phyloP scores from a whole-genome alignment of 208 protist genomes.

The Porcisia hertigi region DNA sequence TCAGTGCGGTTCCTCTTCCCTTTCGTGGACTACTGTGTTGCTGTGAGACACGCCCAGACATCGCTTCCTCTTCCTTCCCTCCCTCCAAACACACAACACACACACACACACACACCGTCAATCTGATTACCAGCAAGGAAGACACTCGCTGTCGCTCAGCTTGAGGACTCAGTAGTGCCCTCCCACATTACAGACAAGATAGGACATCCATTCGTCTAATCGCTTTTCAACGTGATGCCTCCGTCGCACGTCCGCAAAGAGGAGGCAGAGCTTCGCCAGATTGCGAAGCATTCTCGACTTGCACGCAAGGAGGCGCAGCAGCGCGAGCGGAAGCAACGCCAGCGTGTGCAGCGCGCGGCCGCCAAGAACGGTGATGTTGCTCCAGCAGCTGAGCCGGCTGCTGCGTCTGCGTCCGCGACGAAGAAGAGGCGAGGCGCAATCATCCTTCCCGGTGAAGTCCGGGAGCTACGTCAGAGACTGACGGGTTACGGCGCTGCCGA shows the following conservation, averaged over 20 bases:
- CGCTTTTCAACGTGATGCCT: conserved; percentile 30
- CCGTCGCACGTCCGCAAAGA: conserved; percentile 78
- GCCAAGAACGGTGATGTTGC: conserved; percentile 20
- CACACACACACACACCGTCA: not conserved
- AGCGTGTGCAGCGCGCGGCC: conserved; percentile 21
- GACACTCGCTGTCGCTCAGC: not conserved
- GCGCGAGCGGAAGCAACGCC: conserved; percentile 46
- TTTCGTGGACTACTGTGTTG: not conserved
- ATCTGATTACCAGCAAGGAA: not conserved
- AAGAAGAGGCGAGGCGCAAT: conserved; percentile 60
- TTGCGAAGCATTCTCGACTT: conserved; percentile 60
- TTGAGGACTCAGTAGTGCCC: not conserved
- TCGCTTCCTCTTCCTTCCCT: not conserved
- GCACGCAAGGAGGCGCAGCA: conserved; percentile 57
- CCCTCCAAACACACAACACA: not conserved
- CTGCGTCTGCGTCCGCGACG: conserved; percentile 5
- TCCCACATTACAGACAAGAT: not conserved
- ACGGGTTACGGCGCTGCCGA: conserved; percentile 1
- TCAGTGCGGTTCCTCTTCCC: not conserved
- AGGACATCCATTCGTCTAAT: not conserved
- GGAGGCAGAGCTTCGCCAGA: conserved; percentile 82
- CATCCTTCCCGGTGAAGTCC: conserved; percentile 73
- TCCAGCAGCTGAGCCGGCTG: not conserved
- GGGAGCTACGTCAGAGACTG: conserved; percentile 60
- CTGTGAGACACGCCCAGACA: not conserved